phyloP scores from a whole-genome alignment of 192 early-diverging fungal species.

The Coemansia sp. region DNA sequence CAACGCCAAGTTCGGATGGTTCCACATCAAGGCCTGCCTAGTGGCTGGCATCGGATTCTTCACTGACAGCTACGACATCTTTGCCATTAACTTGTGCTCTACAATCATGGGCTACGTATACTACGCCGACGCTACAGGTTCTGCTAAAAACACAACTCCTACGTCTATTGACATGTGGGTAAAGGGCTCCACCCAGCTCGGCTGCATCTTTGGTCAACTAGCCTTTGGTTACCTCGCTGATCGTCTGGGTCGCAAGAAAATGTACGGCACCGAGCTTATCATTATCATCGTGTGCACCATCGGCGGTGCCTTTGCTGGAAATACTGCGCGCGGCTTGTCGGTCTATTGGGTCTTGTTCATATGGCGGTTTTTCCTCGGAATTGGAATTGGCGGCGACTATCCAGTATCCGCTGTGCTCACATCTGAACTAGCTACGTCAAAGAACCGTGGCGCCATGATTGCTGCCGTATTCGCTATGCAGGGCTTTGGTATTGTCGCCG shows the following conservation, averaged over 20 bases:
- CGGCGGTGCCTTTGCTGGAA: constrained; percentile 72
- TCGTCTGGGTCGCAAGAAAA: constrained; percentile 84
- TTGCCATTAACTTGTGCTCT: constrained; percentile 84
- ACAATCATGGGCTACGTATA: constrained; percentile 80
- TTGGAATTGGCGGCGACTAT: constrained; percentile 95
- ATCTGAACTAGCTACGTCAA: constrained; percentile 83
- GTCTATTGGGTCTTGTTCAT: constrained; percentile 72
- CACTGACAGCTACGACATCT: constrained; percentile 91
- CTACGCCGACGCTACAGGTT: constrained; percentile 48
- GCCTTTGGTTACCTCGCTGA: constrained; percentile 86
- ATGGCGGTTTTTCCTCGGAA: constrained; percentile 88
- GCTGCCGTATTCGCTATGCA: constrained; percentile 92
- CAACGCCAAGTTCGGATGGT: constrained; percentile 77
- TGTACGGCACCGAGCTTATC: constrained; percentile 90
- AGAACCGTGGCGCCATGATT: constrained; percentile 88
- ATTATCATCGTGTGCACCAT: constrained; percentile 87
- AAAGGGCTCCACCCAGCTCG: constrained; percentile 85
- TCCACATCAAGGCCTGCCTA: constrained; percentile 74
- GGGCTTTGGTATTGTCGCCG: constrained; percentile 84
- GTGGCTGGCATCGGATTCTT: constrained; percentile 84
- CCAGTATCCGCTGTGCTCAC: constrained; percentile 90
- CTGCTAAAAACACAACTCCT: constrained; percentile 59
- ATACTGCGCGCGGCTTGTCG: constrained; percentile 65
- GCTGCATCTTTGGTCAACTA: constrained; percentile 91
- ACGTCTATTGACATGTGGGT: constrained; percentile 76